Base-by-base conservation (phyloP, 169 alveolate genomes). In the Babesia gibsoni region DNA sequence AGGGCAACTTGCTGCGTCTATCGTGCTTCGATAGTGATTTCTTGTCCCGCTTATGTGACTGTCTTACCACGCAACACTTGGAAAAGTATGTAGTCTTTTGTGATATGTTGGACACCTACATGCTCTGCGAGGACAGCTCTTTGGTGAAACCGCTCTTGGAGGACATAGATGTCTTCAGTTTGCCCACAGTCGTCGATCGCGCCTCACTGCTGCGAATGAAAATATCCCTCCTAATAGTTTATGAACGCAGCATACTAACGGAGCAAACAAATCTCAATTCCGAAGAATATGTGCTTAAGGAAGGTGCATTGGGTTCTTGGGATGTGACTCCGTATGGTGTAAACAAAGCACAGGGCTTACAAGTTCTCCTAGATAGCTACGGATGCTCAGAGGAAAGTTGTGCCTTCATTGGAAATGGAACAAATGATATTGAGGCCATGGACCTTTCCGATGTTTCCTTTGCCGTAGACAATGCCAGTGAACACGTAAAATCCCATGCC, bases 361-460 rank as follows among this genome's bases (percentile, higher is more conserved):
- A 57, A 42, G 39, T 52, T 12, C 49, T 79, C 41, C 45, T 79
- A 50, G 66, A 69, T 6, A 70, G 46, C 52, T 66, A 59, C 39
- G 49, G 50, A 4, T 25, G 14, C 23, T n/a, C 52, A 22, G 45
- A 35, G 16, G 53, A 20, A 22, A 52, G 66, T 0, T 67, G 74
- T 23, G 88, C 70, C 12, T 67, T 64, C 54, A 79, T 79, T 36
- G 88, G 88, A 0, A 72, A 79, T 66, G 83, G 83, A 16, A 61
- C 61, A 2, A 79, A 79, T 43, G 88, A 79, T 41, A 53, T 79
- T n/a, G 88, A 79, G 41, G 63, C 70, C 29, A 77, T 77, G 86
- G 48, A 27, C 30, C 82, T 77, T 41, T 56, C 54, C 52, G 75
- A 52, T 23, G 9, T 66, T 32, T 77, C 86, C n/a, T 77, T 77